Evolutionary conservation across 2,329 filamentous ascomycete species (phyloP).

Genomic region (Ustulina deusta): DNA sequence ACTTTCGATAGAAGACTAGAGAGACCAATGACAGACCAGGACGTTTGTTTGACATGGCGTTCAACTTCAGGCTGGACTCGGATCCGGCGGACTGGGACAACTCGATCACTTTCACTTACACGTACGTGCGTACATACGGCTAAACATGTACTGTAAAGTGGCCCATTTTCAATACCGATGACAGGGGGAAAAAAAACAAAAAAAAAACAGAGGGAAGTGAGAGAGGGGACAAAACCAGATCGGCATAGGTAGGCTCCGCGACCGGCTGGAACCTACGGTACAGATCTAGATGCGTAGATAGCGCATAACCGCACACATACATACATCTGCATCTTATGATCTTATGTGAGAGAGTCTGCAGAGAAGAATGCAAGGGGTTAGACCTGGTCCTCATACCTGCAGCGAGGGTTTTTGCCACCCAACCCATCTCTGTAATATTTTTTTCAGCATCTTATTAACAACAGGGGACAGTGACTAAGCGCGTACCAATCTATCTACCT

Average conservation of each 20-base stretch:
- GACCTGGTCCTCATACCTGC: constrained; percentile 2
- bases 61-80: background rate
- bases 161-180: background rate
- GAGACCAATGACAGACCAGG: background rate
- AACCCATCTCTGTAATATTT: background rate
- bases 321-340: constrained; percentile 10
- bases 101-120: background rate
- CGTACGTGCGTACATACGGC: background rate
- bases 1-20: background rate
- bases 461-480: background rate
- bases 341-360: constrained; percentile 14
- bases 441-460: constrained; percentile 4
- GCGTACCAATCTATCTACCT: background rate
- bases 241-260: background rate
- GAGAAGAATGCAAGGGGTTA: constrained; percentile 12
- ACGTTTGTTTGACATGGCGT: background rate
- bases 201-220: background rate
- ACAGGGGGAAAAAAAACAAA: background rate
- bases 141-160: background rate
- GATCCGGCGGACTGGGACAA: constrained; percentile 18
- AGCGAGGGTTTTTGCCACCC: background rate
- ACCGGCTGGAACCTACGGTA: background rate
- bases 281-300: constrained; percentile 2
- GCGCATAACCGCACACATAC: background rate
- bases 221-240: background rate